Evolutionary conservation across 192 early-diverging fungal genomes (phyloP).

Genomic region (Coemansia sp.): DNA sequence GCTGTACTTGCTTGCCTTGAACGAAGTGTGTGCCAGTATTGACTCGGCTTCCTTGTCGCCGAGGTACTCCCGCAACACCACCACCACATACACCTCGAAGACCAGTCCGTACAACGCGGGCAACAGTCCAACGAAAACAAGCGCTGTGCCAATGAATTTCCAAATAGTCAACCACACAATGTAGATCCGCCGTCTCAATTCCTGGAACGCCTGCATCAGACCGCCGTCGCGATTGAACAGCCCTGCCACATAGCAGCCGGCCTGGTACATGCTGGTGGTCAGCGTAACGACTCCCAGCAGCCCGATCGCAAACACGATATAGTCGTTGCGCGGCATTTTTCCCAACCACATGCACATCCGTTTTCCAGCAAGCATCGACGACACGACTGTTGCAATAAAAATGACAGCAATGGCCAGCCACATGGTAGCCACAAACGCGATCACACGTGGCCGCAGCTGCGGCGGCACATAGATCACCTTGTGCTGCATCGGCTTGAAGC

Average conservation of each 20-base stretch:
- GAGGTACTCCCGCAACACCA: slow-evolving; percentile 24
- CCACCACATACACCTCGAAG: slow-evolving; percentile 40
- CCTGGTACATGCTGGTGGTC: slow-evolving; percentile 18
- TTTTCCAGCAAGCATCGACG: slow-evolving; percentile 54
- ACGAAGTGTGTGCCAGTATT: slow-evolving; percentile 15
- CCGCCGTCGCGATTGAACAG: slow-evolving; percentile 4
- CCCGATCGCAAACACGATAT: slow-evolving; percentile 75
- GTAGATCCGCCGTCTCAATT: slow-evolving; percentile 9
- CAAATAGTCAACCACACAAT: slow-evolving; percentile 17
- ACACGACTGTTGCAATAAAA: slow-evolving; percentile 53
- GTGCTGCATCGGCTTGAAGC: slow-evolving; percentile 59
- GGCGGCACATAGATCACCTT: slow-evolving; percentile 83
- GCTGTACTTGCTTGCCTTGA: slow-evolving; percentile 33
- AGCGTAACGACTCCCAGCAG: slow-evolving; percentile 56
- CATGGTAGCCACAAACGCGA: slow-evolving; percentile 22
- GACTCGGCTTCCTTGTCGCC: background rate
- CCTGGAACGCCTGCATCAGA: slow-evolving; percentile 11
- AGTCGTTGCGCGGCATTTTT: slow-evolving; percentile 65
- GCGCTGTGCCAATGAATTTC: slow-evolving; percentile 10
- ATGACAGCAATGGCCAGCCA: slow-evolving; percentile 38
- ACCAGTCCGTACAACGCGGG: slow-evolving; percentile 38
- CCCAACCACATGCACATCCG: slow-evolving; percentile 34
- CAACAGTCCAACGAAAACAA: slow-evolving; percentile 27
- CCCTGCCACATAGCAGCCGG: background rate
- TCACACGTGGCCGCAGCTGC: slow-evolving; percentile 15